phyloP scores from a whole-genome alignment of 2,329 filamentous ascomycete genomes.

The Cladosporium halotolerans region DNA sequence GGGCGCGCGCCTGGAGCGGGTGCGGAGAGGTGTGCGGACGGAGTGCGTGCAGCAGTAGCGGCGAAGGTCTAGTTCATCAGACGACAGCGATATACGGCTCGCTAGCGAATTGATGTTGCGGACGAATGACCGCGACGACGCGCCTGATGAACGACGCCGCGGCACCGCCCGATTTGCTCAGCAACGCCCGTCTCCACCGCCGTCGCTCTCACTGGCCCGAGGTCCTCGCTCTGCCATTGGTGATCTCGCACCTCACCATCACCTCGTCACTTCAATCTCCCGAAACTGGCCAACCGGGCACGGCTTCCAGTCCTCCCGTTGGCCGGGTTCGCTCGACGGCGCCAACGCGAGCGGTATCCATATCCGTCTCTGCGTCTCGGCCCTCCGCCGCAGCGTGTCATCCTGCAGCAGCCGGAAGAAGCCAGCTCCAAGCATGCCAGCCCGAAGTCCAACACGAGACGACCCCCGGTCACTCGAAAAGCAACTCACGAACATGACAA shows the following conservation, averaged over 20 bases:
- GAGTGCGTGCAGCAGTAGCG: neutral
- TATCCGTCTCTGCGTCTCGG: too few relatives aligned
- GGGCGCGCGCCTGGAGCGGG: too few relatives aligned
- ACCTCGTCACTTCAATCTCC: neutral
- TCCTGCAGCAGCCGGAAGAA: slow-evolving; percentile 2
- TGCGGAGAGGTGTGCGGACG: neutral
- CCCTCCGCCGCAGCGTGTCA: slow-evolving; percentile 3
- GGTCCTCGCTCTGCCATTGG: neutral
- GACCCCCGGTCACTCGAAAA: neutral
- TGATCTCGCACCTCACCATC: neutral
- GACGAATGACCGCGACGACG: too few relatives aligned
- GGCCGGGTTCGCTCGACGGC: too few relatives aligned
- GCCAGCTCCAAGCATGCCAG: slow-evolving; percentile 6
- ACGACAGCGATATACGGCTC: neutral
- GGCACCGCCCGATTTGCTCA: too few relatives aligned
- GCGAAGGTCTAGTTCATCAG: neutral
- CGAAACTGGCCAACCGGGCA: too few relatives aligned
- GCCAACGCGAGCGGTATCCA: too few relatives aligned
- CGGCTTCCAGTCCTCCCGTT: too few relatives aligned
- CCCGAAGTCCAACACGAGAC: slow-evolving; percentile 9
- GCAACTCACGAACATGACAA: too few relatives aligned
- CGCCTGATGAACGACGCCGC: too few relatives aligned
- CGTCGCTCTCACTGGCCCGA: neutral
- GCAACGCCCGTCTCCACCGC: neutral
- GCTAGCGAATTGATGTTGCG: too few relatives aligned